These are phyloP conservation scores for Cercospora sp. DNA, from an alignment of 2,329 filamentous ascomycete genomes.

Conservation along the genomic window DNA sequence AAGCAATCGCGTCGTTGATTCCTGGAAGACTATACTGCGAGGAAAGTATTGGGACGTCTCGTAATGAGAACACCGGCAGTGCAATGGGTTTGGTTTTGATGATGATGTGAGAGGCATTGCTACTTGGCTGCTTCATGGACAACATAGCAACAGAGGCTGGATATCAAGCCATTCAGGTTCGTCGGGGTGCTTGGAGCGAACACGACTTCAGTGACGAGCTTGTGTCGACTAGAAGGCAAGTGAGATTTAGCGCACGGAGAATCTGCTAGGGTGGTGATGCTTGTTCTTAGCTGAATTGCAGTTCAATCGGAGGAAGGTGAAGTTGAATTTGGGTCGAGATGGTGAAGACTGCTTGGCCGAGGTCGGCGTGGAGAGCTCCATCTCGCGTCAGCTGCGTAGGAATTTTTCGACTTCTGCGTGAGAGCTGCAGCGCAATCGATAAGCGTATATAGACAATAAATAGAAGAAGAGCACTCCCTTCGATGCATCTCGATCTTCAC, in stretches of 20 bases:
- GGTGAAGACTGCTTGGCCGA: constrained; percentile 8
- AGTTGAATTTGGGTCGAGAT: background rate
- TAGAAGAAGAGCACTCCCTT: background rate
- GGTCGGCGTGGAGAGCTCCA: background rate
- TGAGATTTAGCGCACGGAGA: background rate
- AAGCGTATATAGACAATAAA: background rate
- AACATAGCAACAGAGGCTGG: too few relatives aligned
- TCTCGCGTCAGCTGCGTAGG: background rate
- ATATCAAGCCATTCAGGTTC: too few relatives aligned
- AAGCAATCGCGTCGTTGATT: too few relatives aligned
- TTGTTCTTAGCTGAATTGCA: background rate
- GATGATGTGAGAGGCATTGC: too few relatives aligned
- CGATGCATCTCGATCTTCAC: constrained; percentile 1
- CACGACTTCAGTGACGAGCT: background rate
- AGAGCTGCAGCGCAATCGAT: constrained; percentile 6
- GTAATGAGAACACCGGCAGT: too few relatives aligned
- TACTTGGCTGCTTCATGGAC: too few relatives aligned
- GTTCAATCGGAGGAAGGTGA: background rate
- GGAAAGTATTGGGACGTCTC: too few relatives aligned
- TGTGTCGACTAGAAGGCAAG: background rate
- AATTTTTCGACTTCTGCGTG: background rate
- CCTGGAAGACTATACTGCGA: too few relatives aligned
- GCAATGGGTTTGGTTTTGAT: too few relatives aligned
- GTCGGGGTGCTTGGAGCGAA: too few relatives aligned
- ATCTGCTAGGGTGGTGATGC: background rate